These are phyloP conservation scores for Cutaneotrichosporon arboriforme DNA, from an alignment of 1,284 basidiomycete species.

Conservation along the genomic window DNA sequence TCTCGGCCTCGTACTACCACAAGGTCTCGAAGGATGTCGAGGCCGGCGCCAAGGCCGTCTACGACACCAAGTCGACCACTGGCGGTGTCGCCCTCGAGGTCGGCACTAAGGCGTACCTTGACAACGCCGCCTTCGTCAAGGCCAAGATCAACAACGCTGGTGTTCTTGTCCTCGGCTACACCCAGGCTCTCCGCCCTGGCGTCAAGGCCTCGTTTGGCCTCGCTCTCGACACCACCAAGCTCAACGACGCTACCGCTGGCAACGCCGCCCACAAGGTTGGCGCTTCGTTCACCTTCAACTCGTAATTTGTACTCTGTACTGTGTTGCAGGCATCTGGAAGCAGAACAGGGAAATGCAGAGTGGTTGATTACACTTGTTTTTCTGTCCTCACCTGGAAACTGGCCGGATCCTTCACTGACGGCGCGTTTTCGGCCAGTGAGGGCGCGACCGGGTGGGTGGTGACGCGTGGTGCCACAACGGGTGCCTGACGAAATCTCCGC, in stretches of 20 bases:
- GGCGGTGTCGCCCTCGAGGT: conserved; percentile 89
- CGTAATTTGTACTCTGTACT: conserved; percentile 25
- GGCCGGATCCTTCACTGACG: no score
- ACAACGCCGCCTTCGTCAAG: conserved; percentile 88
- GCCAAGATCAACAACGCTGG: conserved; percentile 98
- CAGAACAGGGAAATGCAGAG: conserved; percentile 15
- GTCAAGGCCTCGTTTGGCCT: conserved; percentile 92
- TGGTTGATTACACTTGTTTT: conserved; percentile 5
- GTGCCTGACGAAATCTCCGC: neutral
- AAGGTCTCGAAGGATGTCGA: conserved; percentile 85
- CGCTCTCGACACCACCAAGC: conserved; percentile 80
- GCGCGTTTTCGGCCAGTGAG: no score
- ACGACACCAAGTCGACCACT: conserved; percentile 87
- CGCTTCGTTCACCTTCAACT: conserved; percentile 55
- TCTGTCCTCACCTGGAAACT: no score
- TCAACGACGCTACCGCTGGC: conserved; percentile 60
- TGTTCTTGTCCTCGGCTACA: conserved; percentile 84
- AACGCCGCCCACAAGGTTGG: conserved; percentile 55
- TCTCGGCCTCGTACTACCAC: conserved; percentile 98
- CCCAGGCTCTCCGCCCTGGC: conserved; percentile 85
- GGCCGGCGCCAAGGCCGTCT: conserved; percentile 95
- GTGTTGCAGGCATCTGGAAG: neutral
- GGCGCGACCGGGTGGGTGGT: no score
- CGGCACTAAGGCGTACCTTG: conserved; percentile 79
- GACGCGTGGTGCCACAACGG: neutral